These are phyloP conservation scores for Aquilaria sinensis DNA, from an alignment of 345 rosid genomes.

Conservation along the genomic window DNA sequence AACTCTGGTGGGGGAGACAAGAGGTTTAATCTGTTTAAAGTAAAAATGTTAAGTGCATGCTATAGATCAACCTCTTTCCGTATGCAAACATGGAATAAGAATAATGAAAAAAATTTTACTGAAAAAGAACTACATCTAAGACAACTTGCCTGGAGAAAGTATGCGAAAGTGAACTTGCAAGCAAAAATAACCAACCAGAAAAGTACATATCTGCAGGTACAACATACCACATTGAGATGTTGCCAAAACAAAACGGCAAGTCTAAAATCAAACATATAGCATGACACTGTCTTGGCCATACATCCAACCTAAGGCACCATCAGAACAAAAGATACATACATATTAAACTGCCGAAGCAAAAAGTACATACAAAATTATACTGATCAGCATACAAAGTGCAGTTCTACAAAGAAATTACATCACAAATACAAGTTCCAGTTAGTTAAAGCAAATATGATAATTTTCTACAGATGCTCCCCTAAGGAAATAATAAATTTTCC, in stretches of 20 bases:
- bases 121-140: constrained; percentile 13
- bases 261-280: constrained; percentile 7
- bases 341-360: too few relatives aligned
- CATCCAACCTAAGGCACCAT: too few relatives aligned
- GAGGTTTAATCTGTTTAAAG: constrained; percentile 76
- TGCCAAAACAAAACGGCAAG: background rate
- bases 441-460: too few relatives aligned
- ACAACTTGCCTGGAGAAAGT: constrained; percentile 92
- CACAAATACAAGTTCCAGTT: too few relatives aligned
- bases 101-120: background rate
- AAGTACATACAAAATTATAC: too few relatives aligned
- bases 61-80: background rate
- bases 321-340: too few relatives aligned
- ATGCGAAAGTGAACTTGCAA: constrained; percentile 87
- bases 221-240: background rate
- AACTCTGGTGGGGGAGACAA: constrained; percentile 58
- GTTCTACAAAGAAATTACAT: too few relatives aligned
- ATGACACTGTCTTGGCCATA: too few relatives aligned
- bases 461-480: too few relatives aligned
- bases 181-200: constrained; percentile 85
- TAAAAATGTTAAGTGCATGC: too few relatives aligned
- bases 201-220: constrained; percentile 70
- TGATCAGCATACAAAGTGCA: too few relatives aligned
- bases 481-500: too few relatives aligned
- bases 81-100: background rate